Base-by-base conservation (phyloP, 73 alveolate species). In the Halteria grandinella region DNA sequence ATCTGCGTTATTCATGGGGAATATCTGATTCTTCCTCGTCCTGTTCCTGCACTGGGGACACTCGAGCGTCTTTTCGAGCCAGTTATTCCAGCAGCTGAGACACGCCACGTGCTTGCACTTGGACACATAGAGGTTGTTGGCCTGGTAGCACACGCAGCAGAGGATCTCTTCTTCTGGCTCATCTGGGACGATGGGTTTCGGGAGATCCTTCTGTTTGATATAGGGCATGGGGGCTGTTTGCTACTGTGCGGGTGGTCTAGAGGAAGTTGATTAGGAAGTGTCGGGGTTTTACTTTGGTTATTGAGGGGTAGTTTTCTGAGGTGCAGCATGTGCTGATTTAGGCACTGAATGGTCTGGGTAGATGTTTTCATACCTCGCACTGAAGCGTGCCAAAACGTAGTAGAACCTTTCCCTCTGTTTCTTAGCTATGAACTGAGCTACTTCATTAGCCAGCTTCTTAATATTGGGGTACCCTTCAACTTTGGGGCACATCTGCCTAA, bases 81-180 rank as follows among this genome's bases (percentile, higher is more conserved):
- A 73, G 20, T 18, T 1, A 25, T 54, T 37, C 85, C 85, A 73
- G 51, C 85, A 73, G 17, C 32, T 24, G n/a, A 24, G 8, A 41
- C 85, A 73, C 21, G 75, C 76, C 1, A 73, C 64, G 41, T 73
- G 85, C 40, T 54, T 54, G 52, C 85, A 73, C 39, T 73, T 73
- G 0, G 85, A 73, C n/a, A 54, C 39, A 53, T 33, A 54, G 34
- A 73, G 27, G 37, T 73, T 44, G 1, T 75, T 73, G 37, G 11
- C 52, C 18, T 29, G 31, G 36, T 54, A 73, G 71, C 85, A 73
- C 3, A 73, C 44, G 21, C 69, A 25, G 64, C 85, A 73, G n/a
- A 1, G 4, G 6, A 73, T 52, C 21, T 33, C 57, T 1, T 11
- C 41, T 29, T 51, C 75, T 15, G 52, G 73, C 8, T 70, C 72